Base-by-base conservation (phyloP, 2,329 filamentous ascomycete genomes). In the Fusarium sp. region DNA sequence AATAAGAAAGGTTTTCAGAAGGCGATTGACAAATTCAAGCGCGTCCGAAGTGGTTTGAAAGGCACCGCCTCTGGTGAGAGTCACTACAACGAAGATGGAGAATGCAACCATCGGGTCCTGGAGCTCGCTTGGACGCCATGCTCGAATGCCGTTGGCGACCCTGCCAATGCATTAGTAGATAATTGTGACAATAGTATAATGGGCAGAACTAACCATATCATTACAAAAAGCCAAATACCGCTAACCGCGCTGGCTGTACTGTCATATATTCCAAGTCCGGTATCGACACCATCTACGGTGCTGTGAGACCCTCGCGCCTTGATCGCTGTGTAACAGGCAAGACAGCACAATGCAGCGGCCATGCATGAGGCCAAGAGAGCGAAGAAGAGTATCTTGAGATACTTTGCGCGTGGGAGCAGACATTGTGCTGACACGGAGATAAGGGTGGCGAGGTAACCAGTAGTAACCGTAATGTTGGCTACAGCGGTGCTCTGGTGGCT, bases 301-400 rank as follows among this genome's bases (percentile, higher is more conserved):
- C 60, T 50, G 20, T 32, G 10, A 3, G 68, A 57, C 54, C 57
- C 25, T 25, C 68, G 65, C 25, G 68, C 56, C 39, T 68, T 65
- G 20, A 71, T 57, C 13, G 68, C 68, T 1, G 65, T 62, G 27
- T 62, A 68, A 16, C 67, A 61, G 27, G 68, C 68, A 25, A 71
- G 39, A 58, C 65, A 71, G 8, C 43, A 61, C 7, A 71, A 25
- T 7, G 65, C 64, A 18, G 68, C 68, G 10, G 68, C 63, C 16
- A 68, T 57, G 37, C 68, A 68, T 25, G 68, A 25, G 9, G 65
- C 54, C 2, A 71, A 52, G 2, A 71, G 65, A 16, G 61, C 67
- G 32, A 68, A 71, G 41, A 65, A 68, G 56, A 71, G 68, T 41
- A 66, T 66, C 34, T 68, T 68, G 56, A 71, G 45, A n/a, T 68